A percentile compares a stretch with the other conserved stretches of the same genome.
These are phyloP conservation scores for Protomyces arabidopsidicola DNA, from an alignment of 1,139 yeast genomes.

Conservation along the genomic window DNA sequence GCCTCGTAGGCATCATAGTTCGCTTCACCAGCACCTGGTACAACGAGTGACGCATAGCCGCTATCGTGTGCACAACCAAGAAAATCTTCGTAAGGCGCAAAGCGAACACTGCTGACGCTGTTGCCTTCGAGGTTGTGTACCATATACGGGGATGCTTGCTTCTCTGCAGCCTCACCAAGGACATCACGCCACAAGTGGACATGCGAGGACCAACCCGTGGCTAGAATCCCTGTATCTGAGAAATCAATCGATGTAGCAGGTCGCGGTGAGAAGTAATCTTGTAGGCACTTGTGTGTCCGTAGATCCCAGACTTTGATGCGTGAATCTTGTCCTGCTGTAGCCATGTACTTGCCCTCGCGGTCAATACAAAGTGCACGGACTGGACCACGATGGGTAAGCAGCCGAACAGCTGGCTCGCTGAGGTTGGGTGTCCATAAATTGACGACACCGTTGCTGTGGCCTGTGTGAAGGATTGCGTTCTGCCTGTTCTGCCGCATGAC, in stretches of 20 bases:
- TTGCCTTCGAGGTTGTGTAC: conserved; percentile 79
- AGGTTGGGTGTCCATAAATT: conserved; percentile 90
- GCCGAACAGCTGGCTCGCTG: conserved; percentile 77
- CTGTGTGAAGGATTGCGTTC: conserved; percentile 92
- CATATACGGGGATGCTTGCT: conserved; percentile 81
- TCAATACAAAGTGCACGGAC: conserved; percentile 80
- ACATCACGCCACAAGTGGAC: conserved; percentile 78
- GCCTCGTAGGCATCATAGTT: conserved; percentile 90
- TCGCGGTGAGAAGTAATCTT: conserved; percentile 69
- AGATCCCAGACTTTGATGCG: conserved; percentile 89
- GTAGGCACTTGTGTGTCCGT: conserved; percentile 67
- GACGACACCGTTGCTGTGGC: conserved; percentile 90
- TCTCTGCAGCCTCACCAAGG: conserved; percentile 40
- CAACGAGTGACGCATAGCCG: conserved; percentile 73
- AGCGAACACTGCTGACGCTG: conserved; percentile 59
- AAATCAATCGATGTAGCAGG: conserved; percentile 77
- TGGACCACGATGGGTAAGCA: conserved; percentile 80
- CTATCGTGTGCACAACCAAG: conserved; percentile 78
- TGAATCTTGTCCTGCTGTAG: conserved; percentile 83
- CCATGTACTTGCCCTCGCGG: conserved; percentile 93
- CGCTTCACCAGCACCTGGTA: conserved; percentile 98
- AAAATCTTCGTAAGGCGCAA: conserved; percentile 94
- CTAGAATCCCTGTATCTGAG: conserved; percentile 80
- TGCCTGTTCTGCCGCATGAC: conserved; percentile 88
- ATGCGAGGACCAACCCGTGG: conserved; percentile 93